Base-by-base conservation (phyloP, 306 rosid species). In the Prinsepia uniflora region DNA sequence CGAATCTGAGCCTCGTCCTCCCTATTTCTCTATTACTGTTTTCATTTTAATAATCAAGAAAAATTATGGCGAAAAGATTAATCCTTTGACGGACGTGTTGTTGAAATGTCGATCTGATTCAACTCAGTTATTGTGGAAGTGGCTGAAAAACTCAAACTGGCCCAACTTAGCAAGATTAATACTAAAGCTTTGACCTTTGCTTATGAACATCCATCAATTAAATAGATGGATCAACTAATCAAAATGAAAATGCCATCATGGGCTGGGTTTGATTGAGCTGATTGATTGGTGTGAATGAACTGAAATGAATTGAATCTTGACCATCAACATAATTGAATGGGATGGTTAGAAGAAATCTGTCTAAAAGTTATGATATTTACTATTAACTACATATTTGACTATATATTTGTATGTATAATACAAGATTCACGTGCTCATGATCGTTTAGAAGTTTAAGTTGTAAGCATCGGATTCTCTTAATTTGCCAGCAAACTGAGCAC, bases 1-100 rank as follows among this genome's bases (percentile, higher is more conserved):
- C 85, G 83, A 84, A 84, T 84, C 88, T 81, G 88, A 84, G 81
- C 81, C 81, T 69, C 65, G 67, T 3, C 14, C 53, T 0, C 5
- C 20, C 14, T 34, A 7, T 0, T 34, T 34, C 9, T 59, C 34
- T 6, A 18, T 24, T 58, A 2, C 14, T 1, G 0, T 6, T 30
- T 58, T 0, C 12, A 0, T 0, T 4, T 20, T 5, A 0, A 48
- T 48, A 4, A 11, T 15, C 0, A 49, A 12, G 55, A 49, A 49
- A 49, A 49, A 49, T 46, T 46, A 46, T 12, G 50, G 11, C 36
- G 36, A 30, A 30, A 30, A 30, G 36, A 30, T 30, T 30, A 30
- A 30, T 30, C 36, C 3, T 30, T 30, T 30, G 36, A 30, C 36
- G 36, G 36, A 30, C 36, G 4, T 30, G 4, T 30, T 30, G 36